Evolutionary conservation across 139 green algal species (phyloP).

Genomic region (Axilococcus clingmanii): DNA sequence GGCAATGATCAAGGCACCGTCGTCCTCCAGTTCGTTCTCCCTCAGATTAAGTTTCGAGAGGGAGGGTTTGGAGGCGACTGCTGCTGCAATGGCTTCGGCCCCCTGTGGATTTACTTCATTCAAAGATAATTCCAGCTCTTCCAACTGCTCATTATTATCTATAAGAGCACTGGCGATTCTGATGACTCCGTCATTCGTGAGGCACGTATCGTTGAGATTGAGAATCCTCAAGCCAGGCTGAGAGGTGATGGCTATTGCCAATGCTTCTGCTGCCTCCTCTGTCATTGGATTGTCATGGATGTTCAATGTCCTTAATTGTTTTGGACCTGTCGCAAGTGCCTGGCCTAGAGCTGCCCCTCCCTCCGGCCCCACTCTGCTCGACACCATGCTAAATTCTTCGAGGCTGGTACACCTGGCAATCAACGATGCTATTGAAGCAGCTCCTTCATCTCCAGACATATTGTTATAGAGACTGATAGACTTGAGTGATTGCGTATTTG

Average conservation of each 20-base stretch:
- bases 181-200: conserved; percentile 57
- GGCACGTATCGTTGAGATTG: conserved; percentile 71
- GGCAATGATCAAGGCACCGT: conserved; percentile 47
- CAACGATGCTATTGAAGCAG: conserved; percentile 39
- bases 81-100: conserved; percentile 35
- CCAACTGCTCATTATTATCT: conserved; percentile 8
- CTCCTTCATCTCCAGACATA: conserved; percentile 76
- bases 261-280: conserved; percentile 25
- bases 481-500: conserved; percentile 18
- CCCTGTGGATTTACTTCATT: conserved; percentile 66
- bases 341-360: conserved; percentile 59
- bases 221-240: conserved; percentile 44
- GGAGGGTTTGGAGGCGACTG: conserved; percentile 31
- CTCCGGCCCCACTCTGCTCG: conserved; percentile 59
- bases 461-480: conserved; percentile 91
- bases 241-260: conserved; percentile 20
- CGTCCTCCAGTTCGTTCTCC: conserved; percentile 84
- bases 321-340: conserved; percentile 28
- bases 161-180: conserved; percentile 41
- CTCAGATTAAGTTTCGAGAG: conserved; percentile 60
- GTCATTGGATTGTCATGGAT: conserved; percentile 83
- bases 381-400: conserved; percentile 69
- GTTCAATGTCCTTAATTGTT: conserved; percentile 44
- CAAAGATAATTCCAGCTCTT: conserved; percentile 71
- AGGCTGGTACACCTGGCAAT: conserved; percentile 57